These are phyloP conservation scores for Coemansia sp. DNA, from an alignment of 192 early-diverging fungal species.

Conservation along the genomic window DNA sequence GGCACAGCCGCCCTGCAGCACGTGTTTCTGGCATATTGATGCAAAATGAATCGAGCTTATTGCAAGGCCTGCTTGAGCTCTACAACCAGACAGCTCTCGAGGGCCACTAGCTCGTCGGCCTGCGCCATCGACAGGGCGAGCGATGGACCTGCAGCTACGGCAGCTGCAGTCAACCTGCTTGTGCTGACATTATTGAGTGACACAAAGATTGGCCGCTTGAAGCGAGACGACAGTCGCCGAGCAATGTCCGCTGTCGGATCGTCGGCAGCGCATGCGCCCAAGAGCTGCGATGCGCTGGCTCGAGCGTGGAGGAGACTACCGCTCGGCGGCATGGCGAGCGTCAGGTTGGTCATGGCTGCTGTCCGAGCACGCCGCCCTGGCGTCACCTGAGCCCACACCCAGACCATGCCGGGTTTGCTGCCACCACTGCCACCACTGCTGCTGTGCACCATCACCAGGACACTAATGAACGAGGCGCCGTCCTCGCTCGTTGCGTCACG, in stretches of 20 bases:
- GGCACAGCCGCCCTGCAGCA: no score
- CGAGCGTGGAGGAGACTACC: constrained; percentile 1
- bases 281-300: constrained; percentile 34
- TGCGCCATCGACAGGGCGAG: constrained; percentile 22
- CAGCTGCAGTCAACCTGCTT: constrained; percentile 5
- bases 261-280: constrained; percentile 25
- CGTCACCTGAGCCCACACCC: constrained; percentile 51
- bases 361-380: constrained; percentile 1
- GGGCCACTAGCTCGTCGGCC: constrained; percentile 28
- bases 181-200: constrained; percentile 28
- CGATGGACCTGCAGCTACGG: constrained; percentile 8
- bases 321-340: constrained; percentile 45
- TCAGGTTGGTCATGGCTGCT: constrained; percentile 31
- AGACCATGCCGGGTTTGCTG: constrained; percentile 28
- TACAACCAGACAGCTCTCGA: constrained; percentile 39
- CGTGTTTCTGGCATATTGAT: neutral
- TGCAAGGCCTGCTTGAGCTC: constrained; percentile 26
- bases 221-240: constrained; percentile 32
- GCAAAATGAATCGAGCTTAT: no score
- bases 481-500: neutral
- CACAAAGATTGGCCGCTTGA: constrained; percentile 44
- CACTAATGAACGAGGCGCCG: constrained; percentile 34
- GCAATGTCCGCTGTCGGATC: constrained; percentile 44
- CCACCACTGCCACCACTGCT: neutral
- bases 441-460: constrained; percentile 35